Evolutionary conservation across 73 alveolate species (phyloP), one percentile per base, ranked within the genome.

Genomic region (Paramecium biaurelia): DNA sequence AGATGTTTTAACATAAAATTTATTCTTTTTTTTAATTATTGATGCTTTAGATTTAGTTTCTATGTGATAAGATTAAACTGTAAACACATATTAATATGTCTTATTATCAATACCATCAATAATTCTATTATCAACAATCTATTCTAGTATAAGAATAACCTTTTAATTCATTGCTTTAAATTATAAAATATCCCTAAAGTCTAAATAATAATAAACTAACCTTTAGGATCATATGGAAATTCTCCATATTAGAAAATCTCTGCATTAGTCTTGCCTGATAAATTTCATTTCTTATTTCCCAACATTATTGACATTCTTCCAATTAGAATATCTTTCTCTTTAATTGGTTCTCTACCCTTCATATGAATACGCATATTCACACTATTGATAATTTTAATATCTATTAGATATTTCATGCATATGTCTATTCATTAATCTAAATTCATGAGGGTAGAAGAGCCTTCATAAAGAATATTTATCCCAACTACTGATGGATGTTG

Each of bases 151-250:
- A 32, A 97, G 95, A 43, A 95, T 89, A n/a, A 96, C 99, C 85
- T 98, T 97, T 95, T n/a, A n/a, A n/a, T n/a, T 98, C 99, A 34
- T 95, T 98, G 26, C 99, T 99, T 88, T 95, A 96, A 18, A 99
- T 96, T 26, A 98, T 96, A 96, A 99, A 98, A 93, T 98, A 99
- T 23, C 99, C 99, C 11, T 10, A 11, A 45, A 45, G 11, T 12
- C 58, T 11, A 0, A 11, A 11, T 11, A 8, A 45, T 45, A 45
- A 11, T 45, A 14, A 10, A 10, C 23, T 41, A 10, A 45, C 58
- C 58, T 85, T 98, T 95, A 18, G 99, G 99, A 85, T 98, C 99
- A 92, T 96, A 97, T 20, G 99, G 99, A 67, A 99, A 98, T 92
- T 98, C 99, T 57, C 93, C 89, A 74, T 94, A 84, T n/a, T 95